Evolutionary conservation across 441 rosid genomes (phyloP).

Genomic region (Cnidoscolus chayamansa): DNA sequence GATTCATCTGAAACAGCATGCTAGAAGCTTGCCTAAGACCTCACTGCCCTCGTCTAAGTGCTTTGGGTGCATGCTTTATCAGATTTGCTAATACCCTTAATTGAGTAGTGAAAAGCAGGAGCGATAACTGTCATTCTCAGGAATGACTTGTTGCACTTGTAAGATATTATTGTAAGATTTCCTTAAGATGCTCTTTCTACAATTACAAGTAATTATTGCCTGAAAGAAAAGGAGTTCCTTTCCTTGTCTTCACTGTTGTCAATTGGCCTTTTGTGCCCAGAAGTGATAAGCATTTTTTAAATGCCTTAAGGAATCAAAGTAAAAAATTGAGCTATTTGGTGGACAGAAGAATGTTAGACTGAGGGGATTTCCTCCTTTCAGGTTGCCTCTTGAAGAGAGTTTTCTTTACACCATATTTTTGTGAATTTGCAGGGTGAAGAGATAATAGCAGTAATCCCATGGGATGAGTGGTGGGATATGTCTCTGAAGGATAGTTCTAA

Average conservation of each 20-base stretch:
- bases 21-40: not conserved
- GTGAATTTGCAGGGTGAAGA: conserved; percentile 75
- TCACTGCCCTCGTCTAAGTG: not conserved
- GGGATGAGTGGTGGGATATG: conserved; percentile 98
- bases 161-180: too few species aligned
- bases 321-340: not conserved
- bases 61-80: not conserved
- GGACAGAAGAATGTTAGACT: too few species aligned
- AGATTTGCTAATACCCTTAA: not conserved
- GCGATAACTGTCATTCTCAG: too few species aligned
- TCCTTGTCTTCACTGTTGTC: not conserved
- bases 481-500: conserved; percentile 77
- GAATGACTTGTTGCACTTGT: too few species aligned
- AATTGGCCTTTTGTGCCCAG: not conserved
- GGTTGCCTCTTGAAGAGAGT: not conserved
- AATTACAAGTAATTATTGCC: not conserved
- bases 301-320: not conserved
- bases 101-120: not conserved
- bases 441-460: conserved; percentile 70
- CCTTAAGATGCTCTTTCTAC: not conserved
- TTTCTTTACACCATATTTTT: not conserved
- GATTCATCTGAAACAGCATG: not conserved
- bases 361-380: conserved; percentile 1
- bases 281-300: not conserved
- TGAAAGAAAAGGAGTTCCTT: not conserved